Evolutionary conservation across 2,329 filamentous ascomycete genomes (phyloP).

Genomic region (Didymella glomerata): DNA sequence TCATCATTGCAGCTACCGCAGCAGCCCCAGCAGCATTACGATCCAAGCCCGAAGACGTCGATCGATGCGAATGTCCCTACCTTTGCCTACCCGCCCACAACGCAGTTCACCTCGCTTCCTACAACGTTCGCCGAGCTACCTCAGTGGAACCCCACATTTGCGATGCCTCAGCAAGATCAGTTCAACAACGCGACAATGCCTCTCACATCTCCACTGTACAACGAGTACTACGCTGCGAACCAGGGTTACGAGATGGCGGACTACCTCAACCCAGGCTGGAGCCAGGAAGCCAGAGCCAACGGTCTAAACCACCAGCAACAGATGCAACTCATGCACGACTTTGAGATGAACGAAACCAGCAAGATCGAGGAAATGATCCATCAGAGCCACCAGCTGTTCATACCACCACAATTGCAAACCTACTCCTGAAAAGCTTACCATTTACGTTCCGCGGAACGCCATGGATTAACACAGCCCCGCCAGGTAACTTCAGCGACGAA

Average conservation of each 20-base stretch:
- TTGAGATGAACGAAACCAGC: slow-evolving; percentile 65
- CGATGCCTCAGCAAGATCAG: slow-evolving; percentile 44
- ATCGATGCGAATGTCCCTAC: slow-evolving; percentile 41
- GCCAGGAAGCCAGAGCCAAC: slow-evolving; percentile 46
- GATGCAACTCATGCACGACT: slow-evolving; percentile 79
- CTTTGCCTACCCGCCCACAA: slow-evolving; percentile 40
- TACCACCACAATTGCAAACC: slow-evolving; percentile 39
- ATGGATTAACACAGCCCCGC: background rate
- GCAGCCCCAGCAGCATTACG: slow-evolving; percentile 38
- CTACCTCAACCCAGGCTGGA: slow-evolving; percentile 68
- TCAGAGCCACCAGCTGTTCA: slow-evolving; percentile 51
- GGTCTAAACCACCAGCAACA: slow-evolving; percentile 81
- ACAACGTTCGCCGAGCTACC: slow-evolving; percentile 50
- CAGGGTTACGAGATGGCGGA: slow-evolving; percentile 49
- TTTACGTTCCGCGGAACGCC: background rate
- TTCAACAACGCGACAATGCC: slow-evolving; percentile 38
- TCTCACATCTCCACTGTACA: slow-evolving; percentile 43
- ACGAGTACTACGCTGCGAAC: slow-evolving; percentile 47
- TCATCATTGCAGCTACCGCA: slow-evolving; percentile 40
- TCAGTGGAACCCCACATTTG: slow-evolving; percentile 49
- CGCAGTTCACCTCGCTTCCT: slow-evolving; percentile 45
- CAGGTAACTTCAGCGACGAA: slow-evolving; percentile 6
- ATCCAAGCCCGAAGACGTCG: slow-evolving; percentile 43
- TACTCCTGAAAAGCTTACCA: slow-evolving; percentile 31
- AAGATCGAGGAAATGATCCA: slow-evolving; percentile 54